Conservation (phyloP, 2,329 filamentous ascomycete genomes). For the Claviceps digitariae region DNA sequence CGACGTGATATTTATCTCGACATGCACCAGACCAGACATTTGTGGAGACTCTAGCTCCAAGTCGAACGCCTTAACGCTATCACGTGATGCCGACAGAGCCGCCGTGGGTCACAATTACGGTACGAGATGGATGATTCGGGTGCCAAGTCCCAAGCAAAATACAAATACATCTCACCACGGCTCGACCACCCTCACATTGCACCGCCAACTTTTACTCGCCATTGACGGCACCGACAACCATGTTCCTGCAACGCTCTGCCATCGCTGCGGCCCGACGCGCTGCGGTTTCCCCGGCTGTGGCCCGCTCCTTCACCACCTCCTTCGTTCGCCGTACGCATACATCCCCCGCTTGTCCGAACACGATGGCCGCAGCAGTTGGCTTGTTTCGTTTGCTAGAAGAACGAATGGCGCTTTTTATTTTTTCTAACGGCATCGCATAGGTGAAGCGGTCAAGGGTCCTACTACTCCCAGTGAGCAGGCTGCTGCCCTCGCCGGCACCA, state of each 20-base stretch:
- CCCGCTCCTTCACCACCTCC: conserved; percentile 47
- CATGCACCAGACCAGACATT: no score
- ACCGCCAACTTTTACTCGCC: conserved; percentile 3
- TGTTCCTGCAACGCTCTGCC: conserved; percentile 54
- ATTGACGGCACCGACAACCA: conserved; percentile 22
- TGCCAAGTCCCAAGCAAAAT: not conserved
- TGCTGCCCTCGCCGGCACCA: conserved; percentile 21
- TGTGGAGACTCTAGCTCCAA: not conserved
- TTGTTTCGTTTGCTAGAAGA: conserved; percentile 1
- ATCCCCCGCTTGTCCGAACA: conserved; percentile 14
- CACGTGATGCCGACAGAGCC: conserved; percentile 5
- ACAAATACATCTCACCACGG: not conserved
- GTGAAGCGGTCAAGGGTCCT: conserved; percentile 24
- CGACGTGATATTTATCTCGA: not conserved
- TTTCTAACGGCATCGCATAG: conserved; percentile 11
- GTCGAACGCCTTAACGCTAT: not conserved
- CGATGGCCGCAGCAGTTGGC: not conserved
- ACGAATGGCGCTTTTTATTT: conserved; percentile 1
- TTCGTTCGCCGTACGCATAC: conserved; percentile 41
- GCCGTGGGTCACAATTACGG: conserved; percentile 2
- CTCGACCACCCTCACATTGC: conserved; percentile 6
- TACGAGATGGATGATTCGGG: conserved; percentile 1
- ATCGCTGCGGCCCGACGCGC: conserved; percentile 45
- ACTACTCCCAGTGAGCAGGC: conserved; percentile 23
- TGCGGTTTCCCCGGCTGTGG: conserved; percentile 38